These are phyloP conservation scores for Lichtheimia hyalospora DNA, from an alignment of 371 early-diverging fungal species.

Conservation along the genomic window DNA sequence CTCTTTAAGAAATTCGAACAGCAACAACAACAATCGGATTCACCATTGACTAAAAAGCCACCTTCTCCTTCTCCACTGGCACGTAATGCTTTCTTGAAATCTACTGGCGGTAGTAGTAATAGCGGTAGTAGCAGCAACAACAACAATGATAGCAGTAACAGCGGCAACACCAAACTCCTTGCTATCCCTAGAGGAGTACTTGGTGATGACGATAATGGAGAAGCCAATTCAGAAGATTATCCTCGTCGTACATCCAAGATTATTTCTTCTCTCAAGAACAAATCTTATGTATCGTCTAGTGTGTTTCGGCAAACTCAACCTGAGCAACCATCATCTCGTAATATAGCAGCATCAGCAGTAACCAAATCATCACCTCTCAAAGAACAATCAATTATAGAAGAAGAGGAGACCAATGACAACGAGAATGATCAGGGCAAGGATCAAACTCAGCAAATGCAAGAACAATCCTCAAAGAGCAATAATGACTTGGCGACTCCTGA, in stretches of 20 bases:
- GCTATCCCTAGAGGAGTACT: neutral
- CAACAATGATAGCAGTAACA: neutral
- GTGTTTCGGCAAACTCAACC: conserved; percentile 15
- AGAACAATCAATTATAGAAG: neutral
- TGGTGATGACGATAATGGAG: neutral
- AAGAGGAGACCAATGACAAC: neutral
- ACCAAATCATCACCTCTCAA: neutral
- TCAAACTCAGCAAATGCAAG: neutral
- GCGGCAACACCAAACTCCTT: neutral
- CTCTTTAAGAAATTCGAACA: conserved; percentile 31
- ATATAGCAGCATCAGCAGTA: neutral
- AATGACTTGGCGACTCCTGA: no score
- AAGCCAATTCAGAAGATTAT: no score
- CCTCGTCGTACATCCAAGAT: conserved; percentile 16
- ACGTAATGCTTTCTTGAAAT: no score
- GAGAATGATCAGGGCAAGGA: neutral
- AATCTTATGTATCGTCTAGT: conserved; percentile 21
- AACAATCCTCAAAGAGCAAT: neutral
- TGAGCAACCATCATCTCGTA: conserved; percentile 3
- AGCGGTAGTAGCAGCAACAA: conserved; percentile 13
- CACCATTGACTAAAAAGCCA: neutral
- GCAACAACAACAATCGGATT: neutral
- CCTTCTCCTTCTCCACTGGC: neutral
- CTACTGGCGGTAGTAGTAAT: conserved; percentile 5
- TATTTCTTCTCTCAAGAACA: conserved; percentile 15